Conservation (phyloP, 139 green algal species). For the Closterium sp. region DNA sequence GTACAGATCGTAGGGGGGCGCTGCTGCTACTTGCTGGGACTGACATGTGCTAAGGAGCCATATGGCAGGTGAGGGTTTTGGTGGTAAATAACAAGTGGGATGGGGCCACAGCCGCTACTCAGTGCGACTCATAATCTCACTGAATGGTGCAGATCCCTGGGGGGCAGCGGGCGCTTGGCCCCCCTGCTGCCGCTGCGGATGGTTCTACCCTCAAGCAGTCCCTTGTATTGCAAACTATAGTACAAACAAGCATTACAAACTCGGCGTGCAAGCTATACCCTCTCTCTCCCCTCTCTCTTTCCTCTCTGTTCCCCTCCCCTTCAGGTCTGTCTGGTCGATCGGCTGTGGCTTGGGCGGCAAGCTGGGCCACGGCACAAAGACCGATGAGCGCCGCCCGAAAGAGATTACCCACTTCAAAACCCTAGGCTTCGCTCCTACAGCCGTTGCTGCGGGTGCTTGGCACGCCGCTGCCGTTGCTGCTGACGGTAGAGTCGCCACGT, state of each 20-base stretch:
- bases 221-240: too few species aligned
- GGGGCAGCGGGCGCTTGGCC: neutral
- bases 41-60: neutral
- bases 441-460: slow-evolving; percentile 30
- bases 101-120: too few species aligned
- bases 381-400: slow-evolving; percentile 3
- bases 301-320: neutral
- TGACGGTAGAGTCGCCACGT: slow-evolving; percentile 28
- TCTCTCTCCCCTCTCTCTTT: neutral
- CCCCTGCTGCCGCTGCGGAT: neutral
- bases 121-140: too few species aligned
- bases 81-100: too few species aligned
- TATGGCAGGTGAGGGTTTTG: neutral
- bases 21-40: neutral
- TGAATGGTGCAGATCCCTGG: neutral
- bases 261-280: too few species aligned
- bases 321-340: slow-evolving; percentile 14
- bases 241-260: too few species aligned
- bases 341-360: slow-evolving; percentile 38
- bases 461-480: slow-evolving; percentile 13
- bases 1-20: neutral
- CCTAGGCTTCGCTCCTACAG: slow-evolving; percentile 17
- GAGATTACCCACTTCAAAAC: slow-evolving; percentile 26
- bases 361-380: slow-evolving; percentile 23
- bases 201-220: too few species aligned